phyloP scores from a whole-genome alignment of 2,329 filamentous ascomycete species.

The Colletotrichum sojae region DNA sequence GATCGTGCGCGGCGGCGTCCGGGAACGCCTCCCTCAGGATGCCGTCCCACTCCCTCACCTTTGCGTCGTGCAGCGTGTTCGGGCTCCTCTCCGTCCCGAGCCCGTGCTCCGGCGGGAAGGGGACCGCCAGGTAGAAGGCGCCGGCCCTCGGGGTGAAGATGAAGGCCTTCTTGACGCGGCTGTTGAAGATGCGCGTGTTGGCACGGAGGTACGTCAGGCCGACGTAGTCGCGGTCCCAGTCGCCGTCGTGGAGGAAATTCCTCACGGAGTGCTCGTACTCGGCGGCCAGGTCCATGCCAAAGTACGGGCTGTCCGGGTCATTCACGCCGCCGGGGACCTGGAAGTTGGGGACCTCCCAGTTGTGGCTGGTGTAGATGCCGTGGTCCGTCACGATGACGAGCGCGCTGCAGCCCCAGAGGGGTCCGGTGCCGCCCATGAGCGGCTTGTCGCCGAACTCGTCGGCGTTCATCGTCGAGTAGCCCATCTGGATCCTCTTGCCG shows the following conservation, averaged over 20 bases:
- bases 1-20: neutral
- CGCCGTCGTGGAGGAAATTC: neutral
- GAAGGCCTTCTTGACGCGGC: neutral
- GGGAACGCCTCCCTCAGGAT: neutral
- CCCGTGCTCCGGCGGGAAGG: too few relatives aligned
- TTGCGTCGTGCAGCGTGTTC: neutral
- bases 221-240: neutral
- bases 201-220: neutral
- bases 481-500: neutral
- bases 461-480: slow-evolving; percentile 14
- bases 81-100: too few relatives aligned
- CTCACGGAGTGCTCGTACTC: neutral
- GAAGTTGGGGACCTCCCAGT: slow-evolving; percentile 29
- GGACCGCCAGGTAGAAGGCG: too few relatives aligned
- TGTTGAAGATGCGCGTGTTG: slow-evolving; percentile 1
- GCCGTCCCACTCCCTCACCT: neutral
- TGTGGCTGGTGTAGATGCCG: slow-evolving; percentile 23
- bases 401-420: slow-evolving; percentile 22
- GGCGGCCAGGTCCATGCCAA: neutral
- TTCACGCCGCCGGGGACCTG: too few relatives aligned
- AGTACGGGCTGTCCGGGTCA: too few relatives aligned
- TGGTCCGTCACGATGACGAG: slow-evolving; percentile 21
- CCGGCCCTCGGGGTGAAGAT: neutral
- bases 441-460: neutral
- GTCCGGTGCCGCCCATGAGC: slow-evolving; percentile 24